These are phyloP conservation scores for Tylopilus intermedius DNA, from an alignment of 768 basidiomycete species.

Conservation along the genomic window DNA sequence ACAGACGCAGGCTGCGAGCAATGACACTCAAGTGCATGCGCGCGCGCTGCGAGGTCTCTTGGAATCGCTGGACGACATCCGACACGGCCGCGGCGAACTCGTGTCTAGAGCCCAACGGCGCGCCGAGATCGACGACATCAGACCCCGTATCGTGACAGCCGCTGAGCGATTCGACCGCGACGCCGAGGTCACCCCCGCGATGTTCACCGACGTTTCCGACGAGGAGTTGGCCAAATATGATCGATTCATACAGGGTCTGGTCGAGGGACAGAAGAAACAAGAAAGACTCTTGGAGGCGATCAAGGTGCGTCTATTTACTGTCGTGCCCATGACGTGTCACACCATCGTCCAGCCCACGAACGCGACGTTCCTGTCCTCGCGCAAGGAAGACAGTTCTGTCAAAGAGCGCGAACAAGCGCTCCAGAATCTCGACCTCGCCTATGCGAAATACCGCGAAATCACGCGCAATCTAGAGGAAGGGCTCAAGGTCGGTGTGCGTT, in stretches of 20 bases:
- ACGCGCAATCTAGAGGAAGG: conserved; percentile 84
- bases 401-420: conserved; percentile 79
- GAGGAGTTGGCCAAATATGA: conserved; percentile 80
- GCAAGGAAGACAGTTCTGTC: conserved; percentile 70
- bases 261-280: conserved; percentile 53
- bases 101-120: conserved; percentile 61
- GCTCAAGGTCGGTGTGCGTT: conserved; percentile 50
- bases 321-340: background rate
- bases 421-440: conserved; percentile 78
- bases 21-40: conserved; percentile 56
- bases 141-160: conserved; percentile 57
- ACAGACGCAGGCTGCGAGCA: conserved; percentile 34
- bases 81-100: conserved; percentile 53
- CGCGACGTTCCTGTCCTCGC: conserved; percentile 65
- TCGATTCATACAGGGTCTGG: conserved; percentile 59
- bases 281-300: conserved; percentile 60
- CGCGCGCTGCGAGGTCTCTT: conserved; percentile 67
- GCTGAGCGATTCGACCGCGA: conserved; percentile 63
- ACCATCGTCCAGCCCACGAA: conserved; percentile 50
- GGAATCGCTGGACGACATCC: conserved; percentile 75
- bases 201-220: conserved; percentile 83
- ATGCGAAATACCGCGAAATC: conserved; percentile 85
- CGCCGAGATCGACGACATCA: conserved; percentile 68
- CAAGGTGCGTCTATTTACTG: conserved; percentile 44
- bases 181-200: conserved; percentile 69